Evolutionary conservation across 495 filamentous ascomycete genomes (phyloP).

Genomic region (Aspergillus cristatus): DNA sequence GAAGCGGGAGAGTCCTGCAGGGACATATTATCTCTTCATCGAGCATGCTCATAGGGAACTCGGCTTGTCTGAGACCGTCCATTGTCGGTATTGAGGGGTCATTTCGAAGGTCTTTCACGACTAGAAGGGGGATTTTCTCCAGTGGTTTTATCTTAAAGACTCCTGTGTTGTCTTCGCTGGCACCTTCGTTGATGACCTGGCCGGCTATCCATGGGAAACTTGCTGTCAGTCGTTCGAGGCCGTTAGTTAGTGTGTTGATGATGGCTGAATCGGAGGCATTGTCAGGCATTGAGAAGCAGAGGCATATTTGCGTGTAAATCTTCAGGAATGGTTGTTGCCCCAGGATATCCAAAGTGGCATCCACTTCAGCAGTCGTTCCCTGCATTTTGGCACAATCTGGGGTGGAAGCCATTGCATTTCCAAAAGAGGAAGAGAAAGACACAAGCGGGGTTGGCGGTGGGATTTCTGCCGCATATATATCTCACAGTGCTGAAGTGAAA

Average conservation of each 20-base stretch:
- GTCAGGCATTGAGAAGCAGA: conserved; percentile 24
- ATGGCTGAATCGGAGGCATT: conserved; percentile 17
- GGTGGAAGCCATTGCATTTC: no score
- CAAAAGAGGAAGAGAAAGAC: no score
- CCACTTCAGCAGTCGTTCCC: no score
- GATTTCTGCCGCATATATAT: no score
- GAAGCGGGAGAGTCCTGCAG: conserved; percentile 31
- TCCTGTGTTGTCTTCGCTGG: conserved; percentile 23
- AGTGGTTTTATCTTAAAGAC: conserved; percentile 32
- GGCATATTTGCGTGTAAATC: conserved; percentile 39
- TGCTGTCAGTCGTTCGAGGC: conserved; percentile 25
- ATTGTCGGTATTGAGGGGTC: conserved; percentile 30
- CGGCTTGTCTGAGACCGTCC: conserved; percentile 25
- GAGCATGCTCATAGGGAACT: conserved; percentile 45
- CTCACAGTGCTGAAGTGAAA: no score
- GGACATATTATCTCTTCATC: conserved; percentile 40
- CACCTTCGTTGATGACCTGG: conserved; percentile 36
- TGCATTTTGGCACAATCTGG: no score
- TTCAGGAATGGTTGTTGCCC: conserved; percentile 19
- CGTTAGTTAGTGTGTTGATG: conserved; percentile 20
- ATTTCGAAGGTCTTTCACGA: conserved; percentile 32
- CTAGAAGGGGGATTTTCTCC: conserved; percentile 21
- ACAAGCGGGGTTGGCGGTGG: no score
- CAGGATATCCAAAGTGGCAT: conserved; percentile 13
- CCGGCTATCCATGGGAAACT: conserved; percentile 48